Conservation (phyloP, 73 alveolate genomes). For the Breviolum minutum region DNA sequence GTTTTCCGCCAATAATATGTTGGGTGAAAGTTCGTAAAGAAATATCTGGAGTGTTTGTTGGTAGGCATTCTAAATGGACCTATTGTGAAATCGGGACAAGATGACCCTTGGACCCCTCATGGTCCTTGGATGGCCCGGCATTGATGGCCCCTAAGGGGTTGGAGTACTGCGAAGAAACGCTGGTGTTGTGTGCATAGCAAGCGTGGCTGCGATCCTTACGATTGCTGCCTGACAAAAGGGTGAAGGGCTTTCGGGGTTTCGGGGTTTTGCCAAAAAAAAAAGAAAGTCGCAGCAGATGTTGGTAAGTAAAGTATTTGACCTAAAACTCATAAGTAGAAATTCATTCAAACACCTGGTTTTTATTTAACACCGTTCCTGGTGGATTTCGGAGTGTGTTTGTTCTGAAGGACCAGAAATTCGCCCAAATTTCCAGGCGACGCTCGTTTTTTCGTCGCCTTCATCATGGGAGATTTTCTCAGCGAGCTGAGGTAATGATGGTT, state of each 20-base stretch:
- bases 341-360: background rate
- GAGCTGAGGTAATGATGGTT: constrained; percentile 19
- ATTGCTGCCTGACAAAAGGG: constrained; percentile 4
- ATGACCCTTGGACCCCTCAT: background rate
- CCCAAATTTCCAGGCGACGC: background rate
- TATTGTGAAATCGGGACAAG: background rate
- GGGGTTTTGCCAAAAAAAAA: too few relatives aligned
- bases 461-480: background rate
- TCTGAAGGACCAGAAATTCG: background rate
- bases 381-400: background rate
- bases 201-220: constrained; percentile 83
- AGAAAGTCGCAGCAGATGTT: too few relatives aligned
- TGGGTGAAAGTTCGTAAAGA: too few relatives aligned
- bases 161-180: constrained; percentile 48
- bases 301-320: too few relatives aligned
- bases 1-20: too few relatives aligned
- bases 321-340: too few relatives aligned
- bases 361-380: background rate
- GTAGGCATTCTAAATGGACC: background rate
- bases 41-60: too few relatives aligned
- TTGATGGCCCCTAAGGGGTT: constrained; percentile 19
- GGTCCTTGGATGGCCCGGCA: background rate
- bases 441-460: background rate
- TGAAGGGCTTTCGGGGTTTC: too few relatives aligned
- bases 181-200: constrained; percentile 79